These are phyloP conservation scores for Cynanchum wilfordii DNA, from an alignment of 257 asterid genomes.

Conservation along the genomic window DNA sequence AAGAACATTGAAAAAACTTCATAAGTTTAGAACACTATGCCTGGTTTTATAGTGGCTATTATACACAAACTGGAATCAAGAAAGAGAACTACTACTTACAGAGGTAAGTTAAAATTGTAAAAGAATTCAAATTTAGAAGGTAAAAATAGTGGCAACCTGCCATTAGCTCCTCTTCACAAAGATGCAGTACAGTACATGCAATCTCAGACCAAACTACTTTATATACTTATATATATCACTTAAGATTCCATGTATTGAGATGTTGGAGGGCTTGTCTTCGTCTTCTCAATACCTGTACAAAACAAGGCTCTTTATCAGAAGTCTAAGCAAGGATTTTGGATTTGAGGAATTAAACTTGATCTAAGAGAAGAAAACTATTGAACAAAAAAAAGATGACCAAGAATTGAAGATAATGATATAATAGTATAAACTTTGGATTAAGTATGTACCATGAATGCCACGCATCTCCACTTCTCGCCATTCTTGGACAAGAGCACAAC, in stretches of 20 bases:
- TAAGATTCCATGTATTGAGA: slow-evolving; percentile 74
- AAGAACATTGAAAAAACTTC: not conserved
- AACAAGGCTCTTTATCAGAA: not conserved
- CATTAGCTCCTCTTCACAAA: not conserved
- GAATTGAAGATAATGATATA: not conserved
- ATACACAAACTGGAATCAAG: slow-evolving; percentile 15
- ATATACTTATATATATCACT: not conserved
- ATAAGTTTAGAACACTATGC: not conserved
- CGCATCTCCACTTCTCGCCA: slow-evolving; percentile 75
- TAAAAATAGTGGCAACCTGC: slow-evolving; percentile 3
- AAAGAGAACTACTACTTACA: slow-evolving; percentile 14
- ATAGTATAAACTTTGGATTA: not conserved
- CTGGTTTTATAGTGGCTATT: not conserved
- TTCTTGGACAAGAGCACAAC: slow-evolving; percentile 96
- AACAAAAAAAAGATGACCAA: not conserved
- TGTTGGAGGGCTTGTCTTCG: slow-evolving; percentile 54
- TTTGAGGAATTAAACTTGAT: not conserved
- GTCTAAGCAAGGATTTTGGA: not conserved
- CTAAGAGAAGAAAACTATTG: not conserved
- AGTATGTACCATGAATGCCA: slow-evolving; percentile 46
- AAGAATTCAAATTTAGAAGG: slow-evolving; percentile 1
- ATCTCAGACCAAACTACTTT: slow-evolving; percentile 7
- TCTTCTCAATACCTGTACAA: slow-evolving; percentile 51
- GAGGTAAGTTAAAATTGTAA: slow-evolving; percentile 6
- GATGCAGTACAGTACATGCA: not conserved